A percentile compares a stretch with the other conserved stretches of the same genome.
Conservation (phyloP, 2,329 filamentous ascomycete species). For the Didymosphaeria variabile region DNA sequence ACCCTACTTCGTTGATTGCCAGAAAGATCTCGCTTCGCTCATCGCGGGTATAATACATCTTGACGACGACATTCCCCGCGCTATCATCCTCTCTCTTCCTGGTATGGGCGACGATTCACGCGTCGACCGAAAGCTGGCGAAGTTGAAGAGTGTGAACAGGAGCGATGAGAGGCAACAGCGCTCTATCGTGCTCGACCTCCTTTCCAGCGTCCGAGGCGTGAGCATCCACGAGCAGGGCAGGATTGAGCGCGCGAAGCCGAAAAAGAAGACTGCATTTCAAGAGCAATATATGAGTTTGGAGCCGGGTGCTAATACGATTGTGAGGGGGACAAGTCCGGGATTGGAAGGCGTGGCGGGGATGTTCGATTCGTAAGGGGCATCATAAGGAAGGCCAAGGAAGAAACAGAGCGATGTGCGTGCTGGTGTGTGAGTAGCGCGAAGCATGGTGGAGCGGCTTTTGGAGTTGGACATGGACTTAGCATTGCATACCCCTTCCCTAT, state of each 20-base stretch:
- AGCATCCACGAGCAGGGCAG: constrained; percentile 94
- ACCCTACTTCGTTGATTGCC: constrained; percentile 94
- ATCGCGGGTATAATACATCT: constrained; percentile 86
- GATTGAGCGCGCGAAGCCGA: constrained; percentile 60
- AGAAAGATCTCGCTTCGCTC: constrained; percentile 87
- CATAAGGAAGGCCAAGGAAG: too few species aligned
- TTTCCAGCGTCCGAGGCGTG: constrained; percentile 87
- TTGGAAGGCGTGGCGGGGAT: constrained; percentile 57
- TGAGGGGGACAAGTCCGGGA: constrained; percentile 51
- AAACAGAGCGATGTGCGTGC: too few species aligned
- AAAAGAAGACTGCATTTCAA: constrained; percentile 45
- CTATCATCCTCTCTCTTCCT: constrained; percentile 81
- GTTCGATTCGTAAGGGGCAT: constrained; percentile 43
- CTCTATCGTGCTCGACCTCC: constrained; percentile 80
- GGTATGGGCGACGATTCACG: constrained; percentile 72
- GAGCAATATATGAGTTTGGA: constrained; percentile 56
- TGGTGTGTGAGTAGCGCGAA: not conserved
- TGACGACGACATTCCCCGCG: constrained; percentile 76
- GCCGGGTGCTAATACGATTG: constrained; percentile 42
- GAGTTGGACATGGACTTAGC: constrained; percentile 6
- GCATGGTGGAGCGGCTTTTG: not conserved
- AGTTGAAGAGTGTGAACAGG: constrained; percentile 52
- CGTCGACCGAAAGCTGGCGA: constrained; percentile 64
- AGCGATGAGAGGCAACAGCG: constrained; percentile 78
- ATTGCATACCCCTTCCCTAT: constrained; percentile 6